phyloP scores from a whole-genome alignment of 306 rosid species.

The Cajanus cajan region DNA sequence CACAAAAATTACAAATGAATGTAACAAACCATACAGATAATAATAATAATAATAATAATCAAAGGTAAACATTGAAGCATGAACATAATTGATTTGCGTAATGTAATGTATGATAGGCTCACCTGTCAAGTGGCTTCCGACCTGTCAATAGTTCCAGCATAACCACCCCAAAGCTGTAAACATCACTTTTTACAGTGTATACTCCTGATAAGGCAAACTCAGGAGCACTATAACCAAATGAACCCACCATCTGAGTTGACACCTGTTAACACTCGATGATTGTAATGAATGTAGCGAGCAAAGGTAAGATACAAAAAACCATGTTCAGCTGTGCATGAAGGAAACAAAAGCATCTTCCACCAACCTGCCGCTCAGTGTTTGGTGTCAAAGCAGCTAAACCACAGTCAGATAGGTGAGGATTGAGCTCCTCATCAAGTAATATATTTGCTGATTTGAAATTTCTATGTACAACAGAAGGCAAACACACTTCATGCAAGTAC shows the following conservation, averaged over 20 bases:
- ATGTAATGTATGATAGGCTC: neutral
- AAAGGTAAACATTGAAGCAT: neutral
- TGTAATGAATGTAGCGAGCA: neutral
- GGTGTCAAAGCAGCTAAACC: slow-evolving; percentile 88
- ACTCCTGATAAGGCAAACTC: slow-evolving; percentile 92
- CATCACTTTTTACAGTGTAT: slow-evolving; percentile 96
- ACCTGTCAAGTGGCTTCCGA: slow-evolving; percentile 97
- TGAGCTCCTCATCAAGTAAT: slow-evolving; percentile 89
- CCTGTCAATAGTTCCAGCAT: slow-evolving; percentile 96
- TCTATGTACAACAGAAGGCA: slow-evolving; percentile 95
- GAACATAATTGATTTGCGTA: slow-evolving; percentile 2
- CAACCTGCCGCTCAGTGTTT: slow-evolving; percentile 84
- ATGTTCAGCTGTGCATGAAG: slow-evolving; percentile 4
- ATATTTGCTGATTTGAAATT: slow-evolving; percentile 96
- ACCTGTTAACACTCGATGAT: slow-evolving; percentile 51
- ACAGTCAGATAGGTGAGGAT: slow-evolving; percentile 89
- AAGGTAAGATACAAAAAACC: neutral
- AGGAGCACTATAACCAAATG: slow-evolving; percentile 98
- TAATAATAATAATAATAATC: slow-evolving; percentile 1
- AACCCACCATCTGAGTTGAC: slow-evolving; percentile 94
- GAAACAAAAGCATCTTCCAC: slow-evolving; percentile 8
- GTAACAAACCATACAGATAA: slow-evolving; percentile 14
- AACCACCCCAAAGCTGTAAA: slow-evolving; percentile 98
- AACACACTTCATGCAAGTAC: slow-evolving; percentile 98
- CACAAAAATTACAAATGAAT: slow-evolving; percentile 11